Conservation (phyloP, 2,329 filamentous ascomycete genomes). For the Cylindrodendrum hubeiense region DNA sequence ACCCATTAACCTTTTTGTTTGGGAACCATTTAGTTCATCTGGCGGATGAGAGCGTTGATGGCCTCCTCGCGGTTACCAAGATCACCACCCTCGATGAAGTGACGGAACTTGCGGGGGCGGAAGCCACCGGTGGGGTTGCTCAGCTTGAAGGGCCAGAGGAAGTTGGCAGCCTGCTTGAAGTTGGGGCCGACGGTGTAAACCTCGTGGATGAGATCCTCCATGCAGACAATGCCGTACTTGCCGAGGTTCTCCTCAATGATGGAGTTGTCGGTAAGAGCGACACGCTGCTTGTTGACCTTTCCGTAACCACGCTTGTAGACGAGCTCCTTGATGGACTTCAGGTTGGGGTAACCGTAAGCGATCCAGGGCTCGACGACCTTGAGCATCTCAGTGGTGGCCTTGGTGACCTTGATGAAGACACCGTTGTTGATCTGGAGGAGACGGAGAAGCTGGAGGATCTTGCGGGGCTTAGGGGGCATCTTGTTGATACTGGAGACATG, state of each 20-base stretch:
- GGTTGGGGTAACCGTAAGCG: slow-evolving; percentile 99
- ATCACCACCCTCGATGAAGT: slow-evolving; percentile 99
- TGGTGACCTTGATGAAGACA: slow-evolving; percentile 97
- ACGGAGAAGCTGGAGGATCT: slow-evolving; percentile 99
- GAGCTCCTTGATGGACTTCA: slow-evolving; percentile 98
- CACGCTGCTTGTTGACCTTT: slow-evolving; percentile 98
- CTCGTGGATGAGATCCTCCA: slow-evolving; percentile 99
- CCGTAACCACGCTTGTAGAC: slow-evolving; percentile 99
- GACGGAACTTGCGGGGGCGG: slow-evolving; percentile 97
- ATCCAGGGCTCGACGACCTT: slow-evolving; percentile 99
- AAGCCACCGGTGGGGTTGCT: slow-evolving; percentile 98
- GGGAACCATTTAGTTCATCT: slow-evolving; percentile 86
- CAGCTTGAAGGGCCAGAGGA: slow-evolving; percentile 99
- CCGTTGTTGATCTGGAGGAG: slow-evolving; percentile 99
- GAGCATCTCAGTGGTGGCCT: slow-evolving; percentile 97
- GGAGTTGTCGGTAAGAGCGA: slow-evolving; percentile 96
- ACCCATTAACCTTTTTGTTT: slow-evolving; percentile 39
- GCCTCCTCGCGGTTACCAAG: slow-evolving; percentile 98
- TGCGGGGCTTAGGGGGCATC: slow-evolving; percentile 99
- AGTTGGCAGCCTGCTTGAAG: slow-evolving; percentile 99
- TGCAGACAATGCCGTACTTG: slow-evolving; percentile 99
- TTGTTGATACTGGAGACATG: slow-evolving; percentile 92
- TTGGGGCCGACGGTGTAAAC: slow-evolving; percentile 99
- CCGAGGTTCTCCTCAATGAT: slow-evolving; percentile 97
- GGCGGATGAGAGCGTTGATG: slow-evolving; percentile 95